These are phyloP conservation scores for Begonia fuchsioides DNA, from an alignment of 306 rosid species.

Conservation along the genomic window DNA sequence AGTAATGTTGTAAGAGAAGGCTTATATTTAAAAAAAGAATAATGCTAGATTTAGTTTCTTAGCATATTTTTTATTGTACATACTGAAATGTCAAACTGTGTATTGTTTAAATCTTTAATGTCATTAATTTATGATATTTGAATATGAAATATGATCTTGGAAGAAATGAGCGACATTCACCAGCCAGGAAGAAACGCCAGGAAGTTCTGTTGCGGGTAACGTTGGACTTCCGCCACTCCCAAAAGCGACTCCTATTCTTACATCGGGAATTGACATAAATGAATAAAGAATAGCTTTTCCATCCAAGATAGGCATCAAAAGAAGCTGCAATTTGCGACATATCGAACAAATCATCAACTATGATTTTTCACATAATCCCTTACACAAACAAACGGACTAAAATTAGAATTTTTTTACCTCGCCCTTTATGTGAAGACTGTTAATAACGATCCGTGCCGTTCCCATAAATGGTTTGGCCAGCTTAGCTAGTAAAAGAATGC, in stretches of 20 bases:
- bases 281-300: slow-evolving; percentile 80
- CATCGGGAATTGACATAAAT: slow-evolving; percentile 71
- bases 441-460: slow-evolving; percentile 88
- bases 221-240: slow-evolving; percentile 97
- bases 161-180: slow-evolving; percentile 20
- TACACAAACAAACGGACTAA: too few relatives aligned
- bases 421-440: slow-evolving; percentile 89
- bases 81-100: too few relatives aligned
- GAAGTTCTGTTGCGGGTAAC: slow-evolving; percentile 94
- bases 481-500: slow-evolving; percentile 77
- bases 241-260: slow-evolving; percentile 86
- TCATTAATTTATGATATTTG: too few relatives aligned
- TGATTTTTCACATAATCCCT: too few relatives aligned
- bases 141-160: too few relatives aligned
- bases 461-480: slow-evolving; percentile 78
- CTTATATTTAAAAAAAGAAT: too few relatives aligned
- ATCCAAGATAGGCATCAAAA: slow-evolving; percentile 56
- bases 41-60: too few relatives aligned
- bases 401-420: slow-evolving; percentile 45
- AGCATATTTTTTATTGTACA: too few relatives aligned
- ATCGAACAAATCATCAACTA: too few relatives aligned
- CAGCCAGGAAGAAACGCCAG: slow-evolving; percentile 94
- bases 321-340: slow-evolving; percentile 47
- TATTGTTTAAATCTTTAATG: too few relatives aligned
- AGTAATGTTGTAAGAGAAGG: too few relatives aligned